A percentile compares a stretch with the other conserved stretches of the same genome.
Conservation (phyloP, 164 flowering plant species). For the Vitis rupestris region DNA sequence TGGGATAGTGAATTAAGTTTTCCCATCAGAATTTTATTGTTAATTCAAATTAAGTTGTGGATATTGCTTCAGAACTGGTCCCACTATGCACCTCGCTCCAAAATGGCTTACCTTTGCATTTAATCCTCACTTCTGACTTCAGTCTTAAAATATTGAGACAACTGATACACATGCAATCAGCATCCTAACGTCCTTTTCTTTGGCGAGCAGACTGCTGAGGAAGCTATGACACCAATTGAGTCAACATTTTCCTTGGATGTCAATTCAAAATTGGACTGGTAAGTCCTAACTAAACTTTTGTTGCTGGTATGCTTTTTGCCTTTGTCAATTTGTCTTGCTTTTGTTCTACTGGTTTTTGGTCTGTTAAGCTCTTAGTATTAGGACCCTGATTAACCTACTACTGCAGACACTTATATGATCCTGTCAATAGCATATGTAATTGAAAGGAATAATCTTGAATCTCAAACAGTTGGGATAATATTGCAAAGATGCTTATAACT, state of each 20-base stretch:
- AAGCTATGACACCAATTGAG: slow-evolving; percentile 99
- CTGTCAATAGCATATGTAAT: too few species aligned
- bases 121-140: not conserved
- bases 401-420: too few species aligned
- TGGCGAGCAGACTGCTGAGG: slow-evolving; percentile 85
- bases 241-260: slow-evolving; percentile 98
- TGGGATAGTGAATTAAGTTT: too few species aligned
- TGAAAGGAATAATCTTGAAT: too few species aligned
- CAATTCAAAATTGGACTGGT: slow-evolving; percentile 94
- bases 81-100: not conserved
- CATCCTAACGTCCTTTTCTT: slow-evolving; percentile 1
- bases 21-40: too few species aligned
- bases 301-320: too few species aligned
- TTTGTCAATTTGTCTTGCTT: too few species aligned
- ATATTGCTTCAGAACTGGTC: not conserved
- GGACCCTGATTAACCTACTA: too few species aligned
- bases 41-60: not conserved
- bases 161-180: not conserved
- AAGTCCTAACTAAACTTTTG: slow-evolving; percentile 16
- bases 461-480: too few species aligned
- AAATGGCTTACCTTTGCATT: not conserved
- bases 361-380: too few species aligned
- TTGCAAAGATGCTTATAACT: too few species aligned
- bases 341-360: too few species aligned
- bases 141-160: not conserved